Base-by-base conservation (phyloP, 2,329 filamentous ascomycete genomes). In the Fusarium sp. region DNA sequence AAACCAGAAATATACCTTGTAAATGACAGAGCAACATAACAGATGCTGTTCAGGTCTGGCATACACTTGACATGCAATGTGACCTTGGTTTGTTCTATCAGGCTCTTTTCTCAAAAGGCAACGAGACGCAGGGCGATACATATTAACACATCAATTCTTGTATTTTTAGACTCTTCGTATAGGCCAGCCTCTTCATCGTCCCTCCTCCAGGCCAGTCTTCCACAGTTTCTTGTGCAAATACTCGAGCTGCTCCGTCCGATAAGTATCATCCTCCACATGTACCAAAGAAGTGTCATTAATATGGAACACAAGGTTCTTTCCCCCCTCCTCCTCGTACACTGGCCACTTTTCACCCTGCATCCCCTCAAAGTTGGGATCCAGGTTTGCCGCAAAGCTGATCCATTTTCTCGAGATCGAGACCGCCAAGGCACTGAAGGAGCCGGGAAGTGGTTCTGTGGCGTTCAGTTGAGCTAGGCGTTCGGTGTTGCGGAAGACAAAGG, bases 221-320 rank as follows among this genome's bases (percentile, higher is more conserved):
- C 71, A 74, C 14, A 74, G 1, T 38, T 74, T 74, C n/a, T 58
- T 14, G 7, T 74, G 45, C n/a, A 74, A 18, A 20, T 74, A 74
- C 4, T 74, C 71, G 3, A 74, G 22, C 40, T 74, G 71, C 10
- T 71, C 71, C 5, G 38, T 71, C 1, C 71, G 40, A 33, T 69
- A 74, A 0, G 36, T 61, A 2, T 74, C 71, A 6, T 66, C 54
- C 13, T 74, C 71, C 7, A 71, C 14, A 31, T 74, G 45, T 0
- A 31, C 18, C 22, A 74, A 42, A 1, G 68, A 65, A 8, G 58
- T 65, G 1, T 71, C 57, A 8, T 63, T 59, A 8, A 74, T 71
- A 8, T 71, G 71, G 18, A 74, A 74, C 0, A 74, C 68, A 8
- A 74, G 38, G 0, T 71, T 65, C 29, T 66, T 52, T 0, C 25